phyloP scores from a whole-genome alignment of 805 yeast genomes.

The Saturnispora sanitii region DNA sequence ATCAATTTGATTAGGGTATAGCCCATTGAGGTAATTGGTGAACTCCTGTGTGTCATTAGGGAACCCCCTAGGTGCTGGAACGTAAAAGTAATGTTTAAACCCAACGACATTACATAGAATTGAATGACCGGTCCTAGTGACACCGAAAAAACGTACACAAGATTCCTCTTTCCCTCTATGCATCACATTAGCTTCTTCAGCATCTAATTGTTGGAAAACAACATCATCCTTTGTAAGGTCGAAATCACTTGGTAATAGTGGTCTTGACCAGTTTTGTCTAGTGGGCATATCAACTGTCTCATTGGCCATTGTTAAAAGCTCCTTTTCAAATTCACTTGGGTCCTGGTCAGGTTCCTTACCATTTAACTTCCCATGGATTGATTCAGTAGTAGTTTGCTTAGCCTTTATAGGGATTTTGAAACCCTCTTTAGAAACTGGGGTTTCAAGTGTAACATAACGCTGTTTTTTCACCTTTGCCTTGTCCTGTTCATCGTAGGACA shows the following conservation, averaged over 20 bases:
- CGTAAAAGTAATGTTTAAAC: constrained; percentile 82
- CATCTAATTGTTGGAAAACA: constrained; percentile 86
- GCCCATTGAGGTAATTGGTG: constrained; percentile 33
- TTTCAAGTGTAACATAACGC: constrained; percentile 8
- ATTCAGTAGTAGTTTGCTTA: constrained; percentile 15
- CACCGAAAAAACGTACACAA: constrained; percentile 82
- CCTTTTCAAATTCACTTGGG: constrained; percentile 44
- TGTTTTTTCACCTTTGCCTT: constrained; percentile 1
- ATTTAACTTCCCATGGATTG: constrained; percentile 23
- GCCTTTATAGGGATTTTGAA: constrained; percentile 24
- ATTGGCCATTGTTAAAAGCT: constrained; percentile 35
- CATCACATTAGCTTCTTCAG: constrained; percentile 60
- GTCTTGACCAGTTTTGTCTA: constrained; percentile 39
- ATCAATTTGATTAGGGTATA: constrained; percentile 49
- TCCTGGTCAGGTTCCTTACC: constrained; percentile 25
- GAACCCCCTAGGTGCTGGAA: constrained; percentile 81
- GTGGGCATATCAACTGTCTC: constrained; percentile 6
- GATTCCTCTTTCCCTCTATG: constrained; percentile 38
- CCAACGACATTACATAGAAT: constrained; percentile 85
- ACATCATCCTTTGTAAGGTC: constrained; percentile 38
- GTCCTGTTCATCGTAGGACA: constrained; percentile 6
- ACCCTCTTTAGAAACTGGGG: constrained; percentile 17
- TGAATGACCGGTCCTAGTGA: constrained; percentile 79
- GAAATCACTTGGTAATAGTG: constrained; percentile 44
- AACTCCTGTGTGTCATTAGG: constrained; percentile 39